Evolutionary conservation across 176 grass and related monocot genomes (phyloP).

Genomic region (maize (Zea mays)): DNA sequence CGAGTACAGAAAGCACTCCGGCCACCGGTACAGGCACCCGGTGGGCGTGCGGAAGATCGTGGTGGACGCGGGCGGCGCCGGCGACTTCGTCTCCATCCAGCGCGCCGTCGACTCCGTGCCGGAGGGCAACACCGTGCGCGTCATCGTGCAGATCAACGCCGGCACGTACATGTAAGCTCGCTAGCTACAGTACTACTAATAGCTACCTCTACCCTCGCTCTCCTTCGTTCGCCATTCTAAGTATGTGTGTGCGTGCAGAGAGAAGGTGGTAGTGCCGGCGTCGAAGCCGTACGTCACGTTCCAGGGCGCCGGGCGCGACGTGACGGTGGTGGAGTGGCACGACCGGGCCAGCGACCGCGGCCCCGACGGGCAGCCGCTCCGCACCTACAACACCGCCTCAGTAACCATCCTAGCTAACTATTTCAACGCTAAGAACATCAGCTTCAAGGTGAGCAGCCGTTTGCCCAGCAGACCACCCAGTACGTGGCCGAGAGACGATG

Average conservation of each 20-base stretch:
- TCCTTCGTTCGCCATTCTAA: no score
- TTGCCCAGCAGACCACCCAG: no score
- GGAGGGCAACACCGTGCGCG: slow-evolving; percentile 65
- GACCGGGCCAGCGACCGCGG: slow-evolving; percentile 83
- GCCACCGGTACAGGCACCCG: slow-evolving; percentile 48
- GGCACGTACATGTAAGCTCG: slow-evolving; percentile 67
- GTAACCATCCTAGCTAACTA: slow-evolving; percentile 88
- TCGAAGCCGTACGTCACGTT: slow-evolving; percentile 92
- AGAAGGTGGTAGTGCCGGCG: slow-evolving; percentile 85
- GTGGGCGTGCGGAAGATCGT: slow-evolving; percentile 55
- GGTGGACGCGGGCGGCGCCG: slow-evolving; percentile 79
- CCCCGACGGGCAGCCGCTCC: slow-evolving; percentile 80
- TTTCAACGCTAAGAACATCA: slow-evolving; percentile 98
- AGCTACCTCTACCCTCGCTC: no score
- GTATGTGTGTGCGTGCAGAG: slow-evolving; percentile 38
- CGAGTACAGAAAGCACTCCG: slow-evolving; percentile 4
- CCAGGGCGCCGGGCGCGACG: slow-evolving; percentile 70
- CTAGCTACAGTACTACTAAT: no score
- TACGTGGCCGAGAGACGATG: no score
- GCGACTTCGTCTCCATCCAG: slow-evolving; percentile 87
- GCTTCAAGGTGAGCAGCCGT: slow-evolving; percentile 84
- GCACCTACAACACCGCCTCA: slow-evolving; percentile 94
- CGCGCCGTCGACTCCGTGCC: slow-evolving; percentile 80
- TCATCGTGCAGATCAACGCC: slow-evolving; percentile 79
- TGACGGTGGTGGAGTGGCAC: slow-evolving; percentile 93